Conservation (phyloP, 768 basidiomycete species). For the Agrocybe pediades region DNA sequence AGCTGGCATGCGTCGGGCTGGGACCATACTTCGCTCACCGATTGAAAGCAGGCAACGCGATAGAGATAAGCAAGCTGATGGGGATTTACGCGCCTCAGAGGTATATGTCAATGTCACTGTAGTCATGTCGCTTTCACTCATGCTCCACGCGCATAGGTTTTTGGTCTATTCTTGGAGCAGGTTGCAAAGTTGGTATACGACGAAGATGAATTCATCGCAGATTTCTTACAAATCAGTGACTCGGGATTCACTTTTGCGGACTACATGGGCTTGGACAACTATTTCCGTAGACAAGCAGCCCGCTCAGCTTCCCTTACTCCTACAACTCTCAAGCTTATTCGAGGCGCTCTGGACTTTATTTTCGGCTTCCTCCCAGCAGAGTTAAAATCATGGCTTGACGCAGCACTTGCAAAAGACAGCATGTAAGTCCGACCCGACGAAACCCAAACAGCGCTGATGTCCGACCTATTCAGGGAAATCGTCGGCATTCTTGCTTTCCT, state of each 20-base stretch:
- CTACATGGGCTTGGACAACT: conserved; percentile 91
- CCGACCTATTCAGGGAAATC: conserved; percentile 61
- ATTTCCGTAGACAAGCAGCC: conserved; percentile 91
- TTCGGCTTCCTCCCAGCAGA: conserved; percentile 91
- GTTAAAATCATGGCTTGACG: conserved; percentile 84
- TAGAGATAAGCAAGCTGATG: conserved; percentile 62
- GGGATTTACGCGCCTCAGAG: conserved; percentile 71
- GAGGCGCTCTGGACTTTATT: conserved; percentile 91
- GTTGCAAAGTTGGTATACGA: conserved; percentile 73
- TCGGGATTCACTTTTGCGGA: conserved; percentile 91
- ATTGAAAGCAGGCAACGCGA: conserved; percentile 63
- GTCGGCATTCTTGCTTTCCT: conserved; percentile 79
- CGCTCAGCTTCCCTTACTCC: conserved; percentile 66
- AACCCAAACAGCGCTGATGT: conserved; percentile 2
- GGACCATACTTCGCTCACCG: conserved; percentile 82
- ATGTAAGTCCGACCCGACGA: conserved; percentile 46
- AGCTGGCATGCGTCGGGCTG: conserved; percentile 74
- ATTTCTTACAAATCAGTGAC: conserved; percentile 92
- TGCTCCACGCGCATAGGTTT: conserved; percentile 52
- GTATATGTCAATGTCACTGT: conserved; percentile 35
- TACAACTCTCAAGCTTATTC: conserved; percentile 76
- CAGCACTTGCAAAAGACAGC: conserved; percentile 69
- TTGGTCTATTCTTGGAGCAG: conserved; percentile 73
- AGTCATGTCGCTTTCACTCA: not conserved
- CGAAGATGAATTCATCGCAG: conserved; percentile 87